Evolutionary conservation across 2,329 filamentous ascomycete genomes (phyloP).

Genomic region (Microdochium nivale): DNA sequence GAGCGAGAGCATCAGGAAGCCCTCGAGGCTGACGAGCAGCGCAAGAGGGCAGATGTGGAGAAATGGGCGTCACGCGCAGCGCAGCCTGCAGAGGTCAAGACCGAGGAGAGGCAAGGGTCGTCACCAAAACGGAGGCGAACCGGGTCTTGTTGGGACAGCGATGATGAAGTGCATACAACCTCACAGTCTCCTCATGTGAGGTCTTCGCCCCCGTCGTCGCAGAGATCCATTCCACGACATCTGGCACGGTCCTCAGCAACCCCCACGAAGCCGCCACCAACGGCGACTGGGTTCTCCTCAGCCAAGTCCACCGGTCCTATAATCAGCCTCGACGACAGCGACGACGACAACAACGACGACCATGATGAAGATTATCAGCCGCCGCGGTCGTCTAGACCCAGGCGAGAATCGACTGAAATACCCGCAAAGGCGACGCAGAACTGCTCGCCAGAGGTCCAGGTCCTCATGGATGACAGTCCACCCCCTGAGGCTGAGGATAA

Average conservation of each 20-base stretch:
- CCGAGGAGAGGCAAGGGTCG: neutral
- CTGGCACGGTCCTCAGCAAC: neutral
- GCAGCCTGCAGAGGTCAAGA: constrained; percentile 8
- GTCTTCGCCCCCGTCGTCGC: neutral
- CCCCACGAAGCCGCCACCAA: neutral
- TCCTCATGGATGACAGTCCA: neutral
- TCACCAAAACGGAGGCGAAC: constrained; percentile 2
- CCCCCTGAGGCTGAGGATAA: constrained; percentile 7
- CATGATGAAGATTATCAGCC: neutral
- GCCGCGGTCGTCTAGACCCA: neutral
- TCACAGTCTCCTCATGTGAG: neutral
- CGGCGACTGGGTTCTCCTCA: neutral
- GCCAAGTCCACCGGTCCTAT: neutral
- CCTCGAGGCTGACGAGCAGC: constrained; percentile 12
- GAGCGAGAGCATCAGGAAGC: constrained; percentile 13
- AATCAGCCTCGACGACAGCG: constrained; percentile 14
- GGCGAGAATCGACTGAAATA: neutral
- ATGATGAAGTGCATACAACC: neutral
- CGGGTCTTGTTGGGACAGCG: neutral
- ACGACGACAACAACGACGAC: constrained; percentile 8
- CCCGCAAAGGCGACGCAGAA: neutral
- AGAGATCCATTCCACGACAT: neutral
- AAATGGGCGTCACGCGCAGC: constrained; percentile 2
- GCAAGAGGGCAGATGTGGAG: constrained; percentile 3
- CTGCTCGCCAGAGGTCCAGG: constrained; percentile 1